Conservation (phyloP, 2,329 filamentous ascomycete genomes). For the Trichoderma asperellum region DNA sequence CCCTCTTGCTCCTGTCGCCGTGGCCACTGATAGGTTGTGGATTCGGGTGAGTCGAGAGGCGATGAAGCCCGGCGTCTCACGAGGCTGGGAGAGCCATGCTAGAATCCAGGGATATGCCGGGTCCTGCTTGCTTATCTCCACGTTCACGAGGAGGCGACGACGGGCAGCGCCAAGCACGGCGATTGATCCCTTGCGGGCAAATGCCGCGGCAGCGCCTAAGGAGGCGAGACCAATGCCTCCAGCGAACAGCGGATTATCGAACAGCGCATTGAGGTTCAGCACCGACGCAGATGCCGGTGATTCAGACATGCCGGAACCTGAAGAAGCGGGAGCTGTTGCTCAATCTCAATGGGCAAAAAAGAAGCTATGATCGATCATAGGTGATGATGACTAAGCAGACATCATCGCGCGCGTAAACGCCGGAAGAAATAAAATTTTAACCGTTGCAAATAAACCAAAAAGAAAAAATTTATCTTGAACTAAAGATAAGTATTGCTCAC, state of each 20-base stretch:
- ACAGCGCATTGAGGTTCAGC: conserved; percentile 60
- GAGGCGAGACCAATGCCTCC: conserved; percentile 89
- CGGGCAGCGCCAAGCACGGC: conserved; percentile 74
- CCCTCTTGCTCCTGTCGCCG: conserved; percentile 62
- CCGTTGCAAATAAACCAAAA: not conserved
- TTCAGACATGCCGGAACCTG: conserved; percentile 39
- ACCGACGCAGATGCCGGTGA: conserved; percentile 40
- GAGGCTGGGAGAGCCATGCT: conserved; percentile 88
- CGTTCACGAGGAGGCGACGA: conserved; percentile 85
- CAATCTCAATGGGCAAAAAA: not conserved
- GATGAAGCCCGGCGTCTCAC: conserved; percentile 64
- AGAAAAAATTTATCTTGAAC: not conserved
- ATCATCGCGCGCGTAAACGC: not conserved
- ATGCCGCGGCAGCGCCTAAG: conserved; percentile 78
- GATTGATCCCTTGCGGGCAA: conserved; percentile 77
- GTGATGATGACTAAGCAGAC: conserved; percentile 6
- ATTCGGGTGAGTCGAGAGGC: conserved; percentile 62
- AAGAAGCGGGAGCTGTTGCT: not conserved
- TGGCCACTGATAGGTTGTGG: conserved; percentile 63
- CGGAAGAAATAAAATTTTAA: not conserved
- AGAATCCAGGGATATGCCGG: conserved; percentile 93
- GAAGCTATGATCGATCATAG: not conserved
- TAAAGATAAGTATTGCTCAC: not conserved
- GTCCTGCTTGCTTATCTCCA: conserved; percentile 94
- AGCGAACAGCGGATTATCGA: conserved; percentile 66